Evolutionary conservation across 2,329 filamentous ascomycete species (phyloP), one percentile per base, ranked within the genome.

Genomic region (Aureobasidium zeae): DNA sequence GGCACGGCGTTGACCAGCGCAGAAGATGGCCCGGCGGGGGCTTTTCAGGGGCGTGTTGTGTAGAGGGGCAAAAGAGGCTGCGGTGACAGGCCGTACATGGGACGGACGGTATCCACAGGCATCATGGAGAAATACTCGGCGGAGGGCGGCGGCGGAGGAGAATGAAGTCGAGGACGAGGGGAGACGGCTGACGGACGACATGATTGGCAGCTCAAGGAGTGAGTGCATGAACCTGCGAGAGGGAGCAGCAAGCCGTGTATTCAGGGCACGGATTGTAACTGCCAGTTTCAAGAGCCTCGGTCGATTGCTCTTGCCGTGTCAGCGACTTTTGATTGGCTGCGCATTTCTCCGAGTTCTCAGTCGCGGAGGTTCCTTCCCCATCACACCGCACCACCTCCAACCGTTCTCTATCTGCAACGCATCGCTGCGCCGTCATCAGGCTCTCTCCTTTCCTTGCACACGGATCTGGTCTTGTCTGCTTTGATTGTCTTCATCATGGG

Each of bases 401-500:
- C 24, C 22, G 13, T 19, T 7, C 22, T 11, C 7, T 7, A 25
- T 6, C 22, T 25, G 22, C 22, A 25, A 25, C 22, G n/a, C 22
- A 12, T 17, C n/a, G 28, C 25, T 29, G 25, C 19, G 22, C 34
- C 22, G 21, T 39, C 25, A 30, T 26, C 19, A 11, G 36, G 26
- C 36, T 21, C 16, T 12, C 28, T 41, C 28, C 16, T 41, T n/a
- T n/a, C n/a, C n/a, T n/a, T n/a, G n/a, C n/a, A n/a, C n/a, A 24
- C 37, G 37, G 37, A 41, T 41, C 37, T 41, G 37, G 37, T 32
- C n/a, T 22, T 6, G 15, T 43, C 8, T 21, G 15, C 2, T 12
- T 16, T 22, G n/a, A 44, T 34, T 13, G 5, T 11, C 6, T 8
- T 34, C 43, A 74, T 66, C 64, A 87, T 86, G 77, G 82, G 79